phyloP scores from a whole-genome alignment of 805 yeast genomes.

The Zygotorulaspora danielsina region DNA sequence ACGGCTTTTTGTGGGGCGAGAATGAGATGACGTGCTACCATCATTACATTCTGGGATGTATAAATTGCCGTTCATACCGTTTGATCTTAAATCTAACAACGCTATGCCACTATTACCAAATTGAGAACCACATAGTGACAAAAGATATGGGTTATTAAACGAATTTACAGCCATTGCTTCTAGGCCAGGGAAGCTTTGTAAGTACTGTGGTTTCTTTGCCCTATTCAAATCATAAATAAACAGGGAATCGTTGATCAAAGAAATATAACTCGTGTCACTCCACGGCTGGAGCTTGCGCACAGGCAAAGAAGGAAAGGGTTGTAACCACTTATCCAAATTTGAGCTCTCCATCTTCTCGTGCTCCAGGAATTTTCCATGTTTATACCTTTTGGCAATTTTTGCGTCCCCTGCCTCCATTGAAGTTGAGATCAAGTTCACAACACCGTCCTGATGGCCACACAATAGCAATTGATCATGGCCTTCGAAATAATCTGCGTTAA shows the following conservation, averaged over 20 bases:
- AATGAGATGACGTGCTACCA: constrained; percentile 14
- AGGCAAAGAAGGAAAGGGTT: constrained; percentile 16
- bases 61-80: constrained; percentile 15
- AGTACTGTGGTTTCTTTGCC: constrained; percentile 33
- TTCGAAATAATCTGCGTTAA: constrained; percentile 11
- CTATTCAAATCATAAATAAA: constrained; percentile 72
- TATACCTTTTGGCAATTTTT: constrained; percentile 70
- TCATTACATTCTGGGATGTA: constrained; percentile 22
- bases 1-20: constrained; percentile 17
- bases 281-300: constrained; percentile 22
- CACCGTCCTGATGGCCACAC: constrained; percentile 78
- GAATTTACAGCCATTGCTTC: constrained; percentile 29
- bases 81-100: constrained; percentile 60
- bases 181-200: constrained; percentile 25
- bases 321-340: constrained; percentile 17
- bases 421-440: constrained; percentile 64
- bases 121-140: constrained; percentile 47
- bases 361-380: constrained; percentile 64
- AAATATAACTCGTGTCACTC: constrained; percentile 41
- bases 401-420: constrained; percentile 51
- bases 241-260: constrained; percentile 63
- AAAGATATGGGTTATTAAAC: constrained; percentile 43
- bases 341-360: constrained; percentile 16
- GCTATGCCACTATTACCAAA: constrained; percentile 74
- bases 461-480: constrained; percentile 34